Evolutionary conservation across 192 early-diverging fungal genomes (phyloP).

Genomic region (Diversispora epigaea): DNA sequence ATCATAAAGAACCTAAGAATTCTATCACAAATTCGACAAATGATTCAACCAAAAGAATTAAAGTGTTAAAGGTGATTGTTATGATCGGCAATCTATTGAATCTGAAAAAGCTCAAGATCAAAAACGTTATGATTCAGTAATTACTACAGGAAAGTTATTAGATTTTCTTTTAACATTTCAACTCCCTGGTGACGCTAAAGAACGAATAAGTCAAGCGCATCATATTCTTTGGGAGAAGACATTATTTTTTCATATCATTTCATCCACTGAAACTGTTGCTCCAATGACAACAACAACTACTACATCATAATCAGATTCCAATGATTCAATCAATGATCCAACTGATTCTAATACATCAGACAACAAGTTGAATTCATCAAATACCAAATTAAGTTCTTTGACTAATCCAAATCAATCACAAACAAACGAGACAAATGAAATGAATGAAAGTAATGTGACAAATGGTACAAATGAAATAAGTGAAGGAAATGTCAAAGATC

Average conservation of each 20-base stretch:
- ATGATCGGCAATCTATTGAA: not conserved
- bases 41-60: too few relatives aligned
- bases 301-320: not conserved
- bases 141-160: not conserved
- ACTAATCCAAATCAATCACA: too few relatives aligned
- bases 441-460: too few relatives aligned
- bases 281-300: not conserved
- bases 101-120: conserved; percentile 2
- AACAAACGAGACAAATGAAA: too few relatives aligned
- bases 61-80: not conserved
- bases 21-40: not conserved
- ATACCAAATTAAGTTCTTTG: too few relatives aligned
- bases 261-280: not conserved
- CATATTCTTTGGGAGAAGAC: not conserved
- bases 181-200: not conserved
- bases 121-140: not conserved
- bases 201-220: not conserved
- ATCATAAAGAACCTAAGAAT: not conserved
- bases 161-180: not conserved
- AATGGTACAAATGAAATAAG: too few relatives aligned
- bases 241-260: not conserved
- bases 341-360: too few relatives aligned
- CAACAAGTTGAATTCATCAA: too few relatives aligned
- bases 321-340: not conserved
- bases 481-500: not conserved